A percentile compares a stretch with the other conserved stretches of the same genome.
Evolutionary conservation across 2,329 filamentous ascomycete genomes (phyloP).

Genomic region (Botrytis squamosa): DNA sequence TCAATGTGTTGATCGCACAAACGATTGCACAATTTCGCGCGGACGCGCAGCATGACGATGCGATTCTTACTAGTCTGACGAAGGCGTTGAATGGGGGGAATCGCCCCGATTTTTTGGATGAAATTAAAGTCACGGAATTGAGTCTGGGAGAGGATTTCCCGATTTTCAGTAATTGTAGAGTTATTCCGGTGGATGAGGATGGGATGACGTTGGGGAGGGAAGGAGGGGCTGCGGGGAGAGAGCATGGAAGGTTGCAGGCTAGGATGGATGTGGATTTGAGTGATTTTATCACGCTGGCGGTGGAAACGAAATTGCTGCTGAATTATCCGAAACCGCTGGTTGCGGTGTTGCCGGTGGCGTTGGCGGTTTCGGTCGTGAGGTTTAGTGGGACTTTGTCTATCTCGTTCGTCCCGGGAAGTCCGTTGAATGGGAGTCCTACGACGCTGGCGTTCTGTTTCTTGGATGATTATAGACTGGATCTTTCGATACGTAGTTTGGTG

Average conservation of each 20-base stretch:
- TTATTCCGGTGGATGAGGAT: slow-evolving; percentile 87
- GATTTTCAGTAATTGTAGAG: slow-evolving; percentile 96
- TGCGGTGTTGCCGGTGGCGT: slow-evolving; percentile 85
- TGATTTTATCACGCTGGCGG: slow-evolving; percentile 90
- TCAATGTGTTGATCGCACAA: slow-evolving; percentile 95
- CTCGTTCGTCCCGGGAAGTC: slow-evolving; percentile 79
- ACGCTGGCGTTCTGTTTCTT: slow-evolving; percentile 94
- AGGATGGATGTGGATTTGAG: slow-evolving; percentile 96
- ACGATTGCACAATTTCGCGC: slow-evolving; percentile 93
- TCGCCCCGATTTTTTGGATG: slow-evolving; percentile 87
- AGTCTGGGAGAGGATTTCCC: slow-evolving; percentile 95
- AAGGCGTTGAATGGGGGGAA: slow-evolving; percentile 82
- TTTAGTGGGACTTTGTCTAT: slow-evolving; percentile 95
- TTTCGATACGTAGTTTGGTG: slow-evolving; percentile 76
- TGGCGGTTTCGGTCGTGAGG: slow-evolving; percentile 86
- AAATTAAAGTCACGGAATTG: slow-evolving; percentile 91
- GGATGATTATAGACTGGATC: slow-evolving; percentile 81
- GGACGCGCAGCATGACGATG: slow-evolving; percentile 88
- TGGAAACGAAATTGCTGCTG: slow-evolving; percentile 90
- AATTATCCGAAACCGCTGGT: slow-evolving; percentile 92
- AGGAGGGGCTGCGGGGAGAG: slow-evolving; percentile 39
- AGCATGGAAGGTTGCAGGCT: slow-evolving; percentile 80
- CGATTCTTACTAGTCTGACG: slow-evolving; percentile 80
- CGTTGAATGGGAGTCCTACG: slow-evolving; percentile 69
- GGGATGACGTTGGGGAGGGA: slow-evolving; percentile 55